Percentiles rank a stretch among this genome's conserved stretches.
These are phyloP conservation scores for Eleusine coracana DNA, from an alignment of 176 grass and related monocot genomes.

Conservation along the genomic window DNA sequence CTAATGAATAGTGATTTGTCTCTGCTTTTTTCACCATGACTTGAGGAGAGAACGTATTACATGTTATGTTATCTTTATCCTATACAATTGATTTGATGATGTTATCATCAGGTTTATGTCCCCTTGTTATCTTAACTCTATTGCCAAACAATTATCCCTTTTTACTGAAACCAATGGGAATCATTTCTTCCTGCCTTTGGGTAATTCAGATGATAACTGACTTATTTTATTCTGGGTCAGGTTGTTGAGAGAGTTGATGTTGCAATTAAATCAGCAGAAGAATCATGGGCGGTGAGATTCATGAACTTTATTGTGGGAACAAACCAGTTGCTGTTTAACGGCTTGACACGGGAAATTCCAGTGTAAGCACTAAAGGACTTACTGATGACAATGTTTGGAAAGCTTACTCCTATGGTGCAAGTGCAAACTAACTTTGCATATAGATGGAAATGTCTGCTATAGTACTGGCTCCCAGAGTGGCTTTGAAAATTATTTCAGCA, in stretches of 20 bases:
- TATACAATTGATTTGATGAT: not conserved
- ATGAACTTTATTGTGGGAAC: constrained; percentile 81
- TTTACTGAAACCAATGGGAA: not conserved
- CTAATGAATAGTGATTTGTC: not conserved
- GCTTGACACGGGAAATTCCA: constrained; percentile 80
- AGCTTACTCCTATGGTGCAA: not conserved
- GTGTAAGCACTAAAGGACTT: constrained; percentile 59
- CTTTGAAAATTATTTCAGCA: not conserved
- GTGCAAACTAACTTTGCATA: constrained; percentile 9
- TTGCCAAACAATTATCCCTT: not conserved
- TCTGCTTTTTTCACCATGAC: not conserved
- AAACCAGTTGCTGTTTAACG: constrained; percentile 78
- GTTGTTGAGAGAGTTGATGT: constrained; percentile 72
- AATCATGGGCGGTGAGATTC: constrained; percentile 72
- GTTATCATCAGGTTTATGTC: not conserved
- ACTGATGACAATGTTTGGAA: not conserved
- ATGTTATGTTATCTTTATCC: not conserved
- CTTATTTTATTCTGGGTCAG: constrained; percentile 45
- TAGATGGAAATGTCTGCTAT: not conserved
- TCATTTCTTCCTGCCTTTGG: not conserved
- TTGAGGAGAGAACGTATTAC: not conserved
- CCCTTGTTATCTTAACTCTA: not conserved
- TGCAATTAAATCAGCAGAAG: constrained; percentile 58
- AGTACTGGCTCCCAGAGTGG: not conserved
- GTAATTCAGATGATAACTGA: not conserved